Base-by-base conservation (phyloP, 1,284 basidiomycete species). In the Stereum hirsutum region DNA sequence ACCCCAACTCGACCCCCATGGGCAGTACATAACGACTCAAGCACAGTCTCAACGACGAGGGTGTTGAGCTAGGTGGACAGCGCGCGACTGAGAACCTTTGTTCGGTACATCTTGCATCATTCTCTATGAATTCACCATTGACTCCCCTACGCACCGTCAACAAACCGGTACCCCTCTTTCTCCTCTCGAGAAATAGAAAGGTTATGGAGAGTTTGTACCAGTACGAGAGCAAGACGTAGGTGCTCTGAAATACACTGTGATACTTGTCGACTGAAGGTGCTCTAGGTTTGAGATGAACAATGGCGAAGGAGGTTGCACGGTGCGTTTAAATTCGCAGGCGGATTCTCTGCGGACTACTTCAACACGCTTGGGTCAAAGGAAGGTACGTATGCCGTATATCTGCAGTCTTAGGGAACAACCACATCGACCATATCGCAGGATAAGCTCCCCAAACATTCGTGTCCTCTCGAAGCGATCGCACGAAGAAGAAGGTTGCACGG, bases 251-350 rank as follows among this genome's bases (percentile, higher is more conserved):
- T 44, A 56, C 23, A 24, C 42, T 20, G 36, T 35, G 44, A 44
- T 46, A 44, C 46, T 38, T 30, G 40, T 41, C 23, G 24, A 12
- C 19, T 30, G 28, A n/a, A n/a, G n/a, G n/a, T n/a, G n/a, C n/a
- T n/a, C n/a, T 48, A 92, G 84, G 92, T 93, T 2, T 74, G 85
- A 50, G 95, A 99, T 68, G 95, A 97, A 63, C 83, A 97, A 60
- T 95, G 96, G 5, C 72, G 95, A 39, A 69, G 91, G 49, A 71
- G 95, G 43, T 72, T 99, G 34, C 95, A 99, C 59, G 95, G 96
- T 12, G 96, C 95, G 3, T 99, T 99, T n/a, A n/a, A n/a, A n/a
- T n/a, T n/a, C 65, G 98, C 94, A 0, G 96, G 95, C 23, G 96
- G 95, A 6, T 99, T 91, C 70, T 93, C 89, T 30, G 96, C 95